Percentiles rank a stretch among this genome's conserved stretches.
phyloP scores from a whole-genome alignment of 768 basidiomycete species.

The Cubamyces sp. region DNA sequence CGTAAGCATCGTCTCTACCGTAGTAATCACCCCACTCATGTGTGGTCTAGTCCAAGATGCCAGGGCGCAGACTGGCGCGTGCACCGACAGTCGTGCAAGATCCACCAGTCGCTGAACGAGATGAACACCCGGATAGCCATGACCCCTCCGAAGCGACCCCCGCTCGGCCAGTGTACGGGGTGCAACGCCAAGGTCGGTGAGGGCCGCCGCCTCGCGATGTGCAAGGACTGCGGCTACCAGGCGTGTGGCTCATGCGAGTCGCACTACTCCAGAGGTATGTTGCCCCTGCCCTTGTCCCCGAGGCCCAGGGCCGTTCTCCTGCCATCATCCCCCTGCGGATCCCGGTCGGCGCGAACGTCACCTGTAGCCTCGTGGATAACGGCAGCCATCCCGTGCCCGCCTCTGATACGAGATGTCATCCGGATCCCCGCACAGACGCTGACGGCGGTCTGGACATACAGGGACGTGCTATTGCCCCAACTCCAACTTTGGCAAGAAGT shows the following conservation, averaged over 20 bases:
- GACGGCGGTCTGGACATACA: conserved; percentile 18
- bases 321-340: conserved; percentile 5
- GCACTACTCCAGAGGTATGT: conserved; percentile 34
- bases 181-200: conserved; percentile 33
- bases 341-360: not conserved
- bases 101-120: conserved; percentile 38
- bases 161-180: conserved; percentile 34
- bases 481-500: conserved; percentile 39
- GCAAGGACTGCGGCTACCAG: conserved; percentile 41
- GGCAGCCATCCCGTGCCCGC: not conserved
- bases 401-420: conserved; percentile 5
- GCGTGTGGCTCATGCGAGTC: conserved; percentile 40
- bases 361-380: conserved; percentile 7
- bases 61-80: conserved; percentile 37
- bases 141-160: conserved; percentile 31
- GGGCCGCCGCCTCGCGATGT: conserved; percentile 25
- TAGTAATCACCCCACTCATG: not conserved
- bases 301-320: conserved; percentile 3
- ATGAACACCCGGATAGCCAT: conserved; percentile 32
- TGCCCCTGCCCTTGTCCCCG: not conserved
- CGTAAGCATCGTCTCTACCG: conserved; percentile 5
- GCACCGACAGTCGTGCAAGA: conserved; percentile 42
- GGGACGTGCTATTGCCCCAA: conserved; percentile 42
- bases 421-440: conserved; percentile 11
- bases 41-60: conserved; percentile 27